Evolutionary conservation across 1,284 basidiomycete genomes (phyloP).

Genomic region (Naganishia sp.): DNA sequence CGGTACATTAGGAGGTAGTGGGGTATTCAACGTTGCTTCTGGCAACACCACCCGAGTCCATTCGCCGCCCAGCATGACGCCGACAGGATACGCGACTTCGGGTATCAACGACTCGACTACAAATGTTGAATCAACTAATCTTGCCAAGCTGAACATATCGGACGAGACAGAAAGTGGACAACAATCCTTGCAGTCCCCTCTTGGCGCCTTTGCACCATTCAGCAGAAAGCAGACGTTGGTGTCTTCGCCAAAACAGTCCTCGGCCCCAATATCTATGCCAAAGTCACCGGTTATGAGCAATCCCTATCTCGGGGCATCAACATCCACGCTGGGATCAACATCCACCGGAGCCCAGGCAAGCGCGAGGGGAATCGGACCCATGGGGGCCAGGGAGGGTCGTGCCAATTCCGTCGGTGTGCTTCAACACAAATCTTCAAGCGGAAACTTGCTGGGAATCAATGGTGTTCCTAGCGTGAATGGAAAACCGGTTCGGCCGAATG

Average conservation of each 20-base stretch:
- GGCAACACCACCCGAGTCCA: conserved; percentile 55
- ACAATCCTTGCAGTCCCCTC: conserved; percentile 8
- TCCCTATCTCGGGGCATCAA: conserved; percentile 16
- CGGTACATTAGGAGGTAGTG: conserved; percentile 31
- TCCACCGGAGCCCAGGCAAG: conserved; percentile 21
- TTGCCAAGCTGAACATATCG: conserved; percentile 39
- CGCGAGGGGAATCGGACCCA: conserved; percentile 7
- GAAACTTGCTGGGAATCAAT: conserved; percentile 20
- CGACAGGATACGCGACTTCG: conserved; percentile 31
- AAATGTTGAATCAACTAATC: conserved; percentile 52
- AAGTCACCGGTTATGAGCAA: conserved; percentile 22
- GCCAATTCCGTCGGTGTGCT: conserved; percentile 41
- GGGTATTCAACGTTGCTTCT: conserved; percentile 38
- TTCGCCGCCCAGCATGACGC: conserved; percentile 52
- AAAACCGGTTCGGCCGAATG: conserved; percentile 19
- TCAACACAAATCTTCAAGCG: conserved; percentile 8
- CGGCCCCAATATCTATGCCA: conserved; percentile 18
- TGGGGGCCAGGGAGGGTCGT: conserved; percentile 50
- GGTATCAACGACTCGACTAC: conserved; percentile 68
- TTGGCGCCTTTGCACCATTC: conserved; percentile 25
- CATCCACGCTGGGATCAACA: conserved; percentile 24
- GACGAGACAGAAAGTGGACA: conserved; percentile 1
- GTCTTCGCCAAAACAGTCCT: conserved; percentile 26
- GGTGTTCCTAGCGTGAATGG: conserved; percentile 17
- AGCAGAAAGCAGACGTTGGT: conserved; percentile 25